Evolutionary conservation across 192 early-diverging fungal genomes (phyloP).

Genomic region (Gigaspora rosea): DNA sequence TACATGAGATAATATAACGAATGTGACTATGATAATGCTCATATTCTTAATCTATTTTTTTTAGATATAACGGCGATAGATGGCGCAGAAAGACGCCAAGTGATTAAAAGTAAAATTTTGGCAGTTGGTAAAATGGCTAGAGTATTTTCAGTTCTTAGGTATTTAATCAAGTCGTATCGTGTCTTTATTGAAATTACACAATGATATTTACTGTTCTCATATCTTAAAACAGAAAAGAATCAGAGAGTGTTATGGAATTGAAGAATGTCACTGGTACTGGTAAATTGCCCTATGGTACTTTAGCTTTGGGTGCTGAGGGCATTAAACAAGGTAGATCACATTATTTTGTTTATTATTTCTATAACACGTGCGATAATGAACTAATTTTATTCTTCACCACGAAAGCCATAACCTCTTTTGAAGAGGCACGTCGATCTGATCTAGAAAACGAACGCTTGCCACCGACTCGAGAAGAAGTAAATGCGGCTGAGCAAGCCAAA

Average conservation of each 20-base stretch:
- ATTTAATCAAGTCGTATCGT: neutral
- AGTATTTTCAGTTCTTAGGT: conserved; percentile 85
- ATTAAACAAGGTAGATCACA: conserved; percentile 72
- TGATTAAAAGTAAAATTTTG: conserved; percentile 86
- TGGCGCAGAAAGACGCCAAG: conserved; percentile 61
- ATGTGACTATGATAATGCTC: neutral
- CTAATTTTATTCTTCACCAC: neutral
- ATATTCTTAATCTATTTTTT: neutral
- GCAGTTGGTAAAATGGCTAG: conserved; percentile 91
- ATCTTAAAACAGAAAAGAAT: conserved; percentile 60
- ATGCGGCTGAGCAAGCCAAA: conserved; percentile 34
- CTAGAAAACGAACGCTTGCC: conserved; percentile 92
- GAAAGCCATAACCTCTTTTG: conserved; percentile 85
- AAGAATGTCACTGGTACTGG: conserved; percentile 87
- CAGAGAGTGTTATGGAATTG: conserved; percentile 90
- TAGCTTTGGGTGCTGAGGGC: conserved; percentile 89
- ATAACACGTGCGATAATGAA: neutral
- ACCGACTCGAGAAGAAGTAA: conserved; percentile 59
- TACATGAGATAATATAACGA: neutral
- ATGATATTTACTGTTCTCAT: neutral
- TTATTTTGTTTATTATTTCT: conserved; percentile 6
- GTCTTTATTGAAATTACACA: neutral
- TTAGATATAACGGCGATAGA: conserved; percentile 44
- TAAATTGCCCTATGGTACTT: conserved; percentile 80
- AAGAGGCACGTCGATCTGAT: conserved; percentile 90